phyloP scores from a whole-genome alignment of 2,329 filamentous ascomycete genomes.

The Lizonia empirigonia region DNA sequence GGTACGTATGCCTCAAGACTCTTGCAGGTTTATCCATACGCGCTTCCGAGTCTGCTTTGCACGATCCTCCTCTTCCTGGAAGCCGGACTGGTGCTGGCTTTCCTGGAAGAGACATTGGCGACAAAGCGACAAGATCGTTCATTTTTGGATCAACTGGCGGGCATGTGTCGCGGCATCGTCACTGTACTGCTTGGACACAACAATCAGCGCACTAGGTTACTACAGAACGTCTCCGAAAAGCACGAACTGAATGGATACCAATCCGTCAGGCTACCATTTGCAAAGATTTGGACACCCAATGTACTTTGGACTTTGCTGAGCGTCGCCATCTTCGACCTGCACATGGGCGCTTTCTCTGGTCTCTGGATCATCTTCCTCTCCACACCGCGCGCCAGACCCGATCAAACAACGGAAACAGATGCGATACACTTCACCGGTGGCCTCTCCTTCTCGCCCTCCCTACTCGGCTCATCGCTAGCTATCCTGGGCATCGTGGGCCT shows the following conservation, averaged over 20 bases:
- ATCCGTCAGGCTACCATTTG: constrained; percentile 49
- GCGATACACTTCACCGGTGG: constrained; percentile 71
- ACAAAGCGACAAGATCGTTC: constrained; percentile 3
- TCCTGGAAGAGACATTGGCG: constrained; percentile 3
- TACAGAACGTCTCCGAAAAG: neutral
- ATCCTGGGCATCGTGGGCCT: constrained; percentile 79
- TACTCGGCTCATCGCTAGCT: constrained; percentile 78
- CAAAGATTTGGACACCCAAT: constrained; percentile 60
- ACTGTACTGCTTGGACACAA: neutral
- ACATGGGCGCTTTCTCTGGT: constrained; percentile 75
- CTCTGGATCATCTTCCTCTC: constrained; percentile 80
- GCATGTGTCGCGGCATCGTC: constrained; percentile 3
- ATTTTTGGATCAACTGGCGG: neutral
- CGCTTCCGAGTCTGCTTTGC: constrained; percentile 10
- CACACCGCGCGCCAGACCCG: constrained; percentile 61
- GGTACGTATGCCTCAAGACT: neutral
- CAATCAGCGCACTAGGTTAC: neutral
- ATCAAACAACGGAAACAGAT: constrained; percentile 19
- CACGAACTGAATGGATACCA: neutral
- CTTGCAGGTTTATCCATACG: constrained; percentile 5
- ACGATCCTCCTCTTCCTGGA: constrained; percentile 4
- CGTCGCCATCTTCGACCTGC: constrained; percentile 73
- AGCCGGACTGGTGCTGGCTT: constrained; percentile 1
- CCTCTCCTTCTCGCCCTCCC: constrained; percentile 71
- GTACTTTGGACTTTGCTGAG: constrained; percentile 64